Evolutionary conservation across 1,284 basidiomycete species (phyloP).

Genomic region (Neonothopanus nambi): DNA sequence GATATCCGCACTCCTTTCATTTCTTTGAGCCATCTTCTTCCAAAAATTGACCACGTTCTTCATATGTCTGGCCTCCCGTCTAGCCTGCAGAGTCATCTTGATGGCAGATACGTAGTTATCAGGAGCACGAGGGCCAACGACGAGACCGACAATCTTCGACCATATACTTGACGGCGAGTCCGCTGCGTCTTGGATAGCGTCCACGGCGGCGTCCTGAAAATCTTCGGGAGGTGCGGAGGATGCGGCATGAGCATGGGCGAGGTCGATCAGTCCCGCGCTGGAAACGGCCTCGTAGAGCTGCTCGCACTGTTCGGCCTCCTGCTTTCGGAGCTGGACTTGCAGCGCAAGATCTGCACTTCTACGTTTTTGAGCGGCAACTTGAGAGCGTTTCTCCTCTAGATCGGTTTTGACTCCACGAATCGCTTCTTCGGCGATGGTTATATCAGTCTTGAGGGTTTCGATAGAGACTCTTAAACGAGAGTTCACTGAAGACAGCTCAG

Average conservation of each 20-base stretch:
- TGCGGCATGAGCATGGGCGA: neutral
- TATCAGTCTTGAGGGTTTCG: slow-evolving; percentile 4
- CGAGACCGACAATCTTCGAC: slow-evolving; percentile 31
- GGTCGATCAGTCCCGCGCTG: neutral
- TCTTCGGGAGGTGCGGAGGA: slow-evolving; percentile 2
- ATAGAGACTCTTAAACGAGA: slow-evolving; percentile 6
- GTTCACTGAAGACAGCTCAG: slow-evolving; percentile 1
- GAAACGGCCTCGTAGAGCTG: slow-evolving; percentile 2
- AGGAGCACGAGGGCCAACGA: slow-evolving; percentile 32
- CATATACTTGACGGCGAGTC: slow-evolving; percentile 29
- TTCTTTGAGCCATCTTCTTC: slow-evolving; percentile 38
- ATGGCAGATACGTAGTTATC: slow-evolving; percentile 43
- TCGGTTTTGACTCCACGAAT: slow-evolving; percentile 1
- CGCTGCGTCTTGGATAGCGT: slow-evolving; percentile 33
- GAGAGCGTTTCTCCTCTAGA: slow-evolving; percentile 4
- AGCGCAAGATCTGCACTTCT: neutral
- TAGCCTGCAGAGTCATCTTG: slow-evolving; percentile 35
- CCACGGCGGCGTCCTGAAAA: slow-evolving; percentile 37
- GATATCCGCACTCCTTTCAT: slow-evolving; percentile 23
- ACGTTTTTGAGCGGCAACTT: slow-evolving; percentile 3
- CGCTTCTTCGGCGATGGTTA: neutral
- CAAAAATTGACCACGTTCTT: slow-evolving; percentile 39
- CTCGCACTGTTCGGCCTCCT: slow-evolving; percentile 9
- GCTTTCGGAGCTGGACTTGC: slow-evolving; percentile 1
- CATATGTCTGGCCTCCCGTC: slow-evolving; percentile 35